Conservation (phyloP, 2,329 filamentous ascomycete species). For the Microsporum ferrugineum region DNA sequence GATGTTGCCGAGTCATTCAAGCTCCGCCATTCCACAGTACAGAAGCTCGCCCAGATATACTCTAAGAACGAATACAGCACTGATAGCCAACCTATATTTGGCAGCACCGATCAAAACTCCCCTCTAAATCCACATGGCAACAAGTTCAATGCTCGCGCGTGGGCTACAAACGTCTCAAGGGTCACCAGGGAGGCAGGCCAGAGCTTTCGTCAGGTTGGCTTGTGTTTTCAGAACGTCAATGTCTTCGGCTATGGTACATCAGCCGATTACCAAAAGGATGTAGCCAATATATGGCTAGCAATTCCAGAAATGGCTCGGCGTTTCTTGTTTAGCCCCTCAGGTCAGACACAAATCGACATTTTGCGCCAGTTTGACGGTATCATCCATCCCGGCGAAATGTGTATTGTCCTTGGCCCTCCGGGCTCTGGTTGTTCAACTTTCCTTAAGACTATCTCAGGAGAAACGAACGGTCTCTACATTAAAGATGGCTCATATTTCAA, state of each 20-base stretch:
- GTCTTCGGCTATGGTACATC: constrained; percentile 29
- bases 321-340: constrained; percentile 13
- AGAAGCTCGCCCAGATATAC: background rate
- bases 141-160: background rate
- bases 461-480: constrained; percentile 61
- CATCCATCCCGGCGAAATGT: constrained; percentile 24
- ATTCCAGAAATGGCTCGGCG: constrained; percentile 18
- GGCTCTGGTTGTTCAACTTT: constrained; percentile 61
- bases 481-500: constrained; percentile 62
- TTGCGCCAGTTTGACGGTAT: constrained; percentile 53
- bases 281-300: constrained; percentile 29
- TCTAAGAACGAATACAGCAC: background rate
- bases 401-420: constrained; percentile 27
- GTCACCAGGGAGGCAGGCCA: background rate
- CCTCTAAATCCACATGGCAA: constrained; percentile 1
- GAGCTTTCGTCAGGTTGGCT: constrained; percentile 15
- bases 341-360: constrained; percentile 41
- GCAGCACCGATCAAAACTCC: background rate
- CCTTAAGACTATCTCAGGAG: constrained; percentile 59
- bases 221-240: constrained; percentile 28
- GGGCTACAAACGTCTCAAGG: background rate
- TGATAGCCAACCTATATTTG: background rate
- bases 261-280: constrained; percentile 34
- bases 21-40: background rate
- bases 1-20: background rate